A percentile compares a stretch with the other conserved stretches of the same genome.
Conservation (phyloP, 2,329 filamentous ascomycete species). For the Calonectria naviculata region DNA sequence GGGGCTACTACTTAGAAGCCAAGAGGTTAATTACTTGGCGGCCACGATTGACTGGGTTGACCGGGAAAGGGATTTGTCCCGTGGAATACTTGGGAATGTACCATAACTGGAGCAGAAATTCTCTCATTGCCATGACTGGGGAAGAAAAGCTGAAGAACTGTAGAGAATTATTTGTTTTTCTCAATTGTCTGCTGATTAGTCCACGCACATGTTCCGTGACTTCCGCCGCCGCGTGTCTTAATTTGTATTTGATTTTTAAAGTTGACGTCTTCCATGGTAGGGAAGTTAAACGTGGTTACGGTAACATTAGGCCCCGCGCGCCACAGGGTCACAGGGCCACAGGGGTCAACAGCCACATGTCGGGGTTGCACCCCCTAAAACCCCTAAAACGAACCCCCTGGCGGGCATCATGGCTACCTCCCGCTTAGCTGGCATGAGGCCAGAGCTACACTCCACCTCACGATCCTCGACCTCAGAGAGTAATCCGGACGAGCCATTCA, state of each 20-base stretch:
- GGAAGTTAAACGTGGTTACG: background rate
- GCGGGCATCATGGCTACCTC: constrained; percentile 13
- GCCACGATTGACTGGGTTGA: constrained; percentile 6
- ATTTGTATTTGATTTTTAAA: background rate
- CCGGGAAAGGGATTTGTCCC: background rate
- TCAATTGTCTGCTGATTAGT: background rate
- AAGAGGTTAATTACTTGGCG: constrained; percentile 15
- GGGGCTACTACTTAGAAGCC: constrained; percentile 2
- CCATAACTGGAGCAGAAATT: constrained; percentile 20
- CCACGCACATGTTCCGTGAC: background rate
- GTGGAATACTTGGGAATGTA: constrained; percentile 5
- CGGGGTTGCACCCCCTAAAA: background rate
- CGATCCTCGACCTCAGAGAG: background rate
- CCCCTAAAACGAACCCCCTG: constrained; percentile 9
- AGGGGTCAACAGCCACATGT: background rate
- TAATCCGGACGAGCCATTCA: constrained; percentile 7
- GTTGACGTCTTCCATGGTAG: background rate
- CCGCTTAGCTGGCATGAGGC: constrained; percentile 9
- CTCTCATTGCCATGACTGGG: constrained; percentile 3
- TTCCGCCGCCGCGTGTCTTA: background rate
- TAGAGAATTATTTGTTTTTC: constrained; percentile 5
- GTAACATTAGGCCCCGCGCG: background rate
- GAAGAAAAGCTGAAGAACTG: background rate
- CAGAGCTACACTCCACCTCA: background rate
- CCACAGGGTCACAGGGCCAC: background rate